A percentile compares a stretch with the other conserved stretches of the same genome.
phyloP scores from a whole-genome alignment of 2,329 filamentous ascomycete genomes.

The Hypoxylon rubiginosum region DNA sequence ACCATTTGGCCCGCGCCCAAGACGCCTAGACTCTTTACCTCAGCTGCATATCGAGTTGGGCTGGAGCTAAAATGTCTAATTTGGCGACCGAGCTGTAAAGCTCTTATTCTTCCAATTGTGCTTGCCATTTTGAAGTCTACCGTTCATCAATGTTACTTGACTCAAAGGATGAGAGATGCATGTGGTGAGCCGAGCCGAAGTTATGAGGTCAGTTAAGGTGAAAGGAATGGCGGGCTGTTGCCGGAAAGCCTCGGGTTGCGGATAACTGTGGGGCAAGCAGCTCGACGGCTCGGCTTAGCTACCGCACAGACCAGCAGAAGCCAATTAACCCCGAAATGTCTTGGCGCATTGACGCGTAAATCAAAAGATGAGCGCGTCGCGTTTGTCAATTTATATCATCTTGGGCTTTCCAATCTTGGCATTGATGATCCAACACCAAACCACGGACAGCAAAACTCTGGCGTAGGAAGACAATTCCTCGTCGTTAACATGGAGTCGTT shows the following conservation, averaged over 20 bases:
- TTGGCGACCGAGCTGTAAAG: slow-evolving; percentile 56
- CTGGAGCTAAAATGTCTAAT: slow-evolving; percentile 78
- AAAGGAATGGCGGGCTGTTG: slow-evolving; percentile 19
- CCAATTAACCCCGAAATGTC: slow-evolving; percentile 10
- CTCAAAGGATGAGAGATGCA: slow-evolving; percentile 22
- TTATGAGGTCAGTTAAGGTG: slow-evolving; percentile 15
- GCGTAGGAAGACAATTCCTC: slow-evolving; percentile 40
- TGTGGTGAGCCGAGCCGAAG: slow-evolving; percentile 9
- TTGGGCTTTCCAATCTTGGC: slow-evolving; percentile 25
- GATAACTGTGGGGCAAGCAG: slow-evolving; percentile 44
- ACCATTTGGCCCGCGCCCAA: slow-evolving; percentile 98
- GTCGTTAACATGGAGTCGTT: slow-evolving; percentile 65
- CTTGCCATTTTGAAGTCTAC: slow-evolving; percentile 55
- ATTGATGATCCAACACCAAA: slow-evolving; percentile 34
- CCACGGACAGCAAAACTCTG: slow-evolving; percentile 20
- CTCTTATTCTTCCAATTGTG: slow-evolving; percentile 56
- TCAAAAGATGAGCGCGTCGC: slow-evolving; percentile 43
- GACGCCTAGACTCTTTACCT: slow-evolving; percentile 90
- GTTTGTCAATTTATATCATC: slow-evolving; percentile 42
- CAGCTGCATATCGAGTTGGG: slow-evolving; percentile 69
- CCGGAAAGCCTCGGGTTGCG: slow-evolving; percentile 51
- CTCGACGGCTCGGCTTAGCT: background rate
- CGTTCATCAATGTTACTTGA: slow-evolving; percentile 5
- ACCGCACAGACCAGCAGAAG: slow-evolving; percentile 5
- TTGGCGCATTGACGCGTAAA: slow-evolving; percentile 40